phyloP scores from a whole-genome alignment of 2,329 filamentous ascomycete genomes.

The Metarhizium humberi region DNA sequence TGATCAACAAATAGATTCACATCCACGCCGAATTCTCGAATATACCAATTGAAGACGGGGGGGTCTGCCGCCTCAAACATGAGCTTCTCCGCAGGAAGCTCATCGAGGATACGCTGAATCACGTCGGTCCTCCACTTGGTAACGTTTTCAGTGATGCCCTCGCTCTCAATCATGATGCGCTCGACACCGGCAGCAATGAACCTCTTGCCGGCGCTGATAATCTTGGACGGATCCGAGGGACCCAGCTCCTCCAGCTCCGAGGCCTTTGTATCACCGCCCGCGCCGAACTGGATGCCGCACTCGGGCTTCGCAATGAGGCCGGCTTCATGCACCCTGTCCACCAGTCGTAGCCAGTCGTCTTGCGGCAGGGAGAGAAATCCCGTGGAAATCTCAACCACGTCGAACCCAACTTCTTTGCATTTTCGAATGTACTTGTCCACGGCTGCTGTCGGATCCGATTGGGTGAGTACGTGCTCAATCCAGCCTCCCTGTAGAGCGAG shows the following conservation, averaged over 20 bases:
- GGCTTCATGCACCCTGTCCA: conserved; percentile 34
- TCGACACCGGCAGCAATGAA: conserved; percentile 44
- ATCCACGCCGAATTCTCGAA: conserved; percentile 45
- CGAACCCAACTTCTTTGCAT: conserved; percentile 43
- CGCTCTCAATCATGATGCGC: conserved; percentile 49
- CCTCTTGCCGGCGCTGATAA: conserved; percentile 35
- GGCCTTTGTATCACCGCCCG: conserved; percentile 41
- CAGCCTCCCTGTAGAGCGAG: not conserved
- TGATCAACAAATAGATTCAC: conserved; percentile 50
- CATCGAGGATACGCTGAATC: conserved; percentile 40
- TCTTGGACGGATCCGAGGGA: not conserved
- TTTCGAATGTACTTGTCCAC: conserved; percentile 42
- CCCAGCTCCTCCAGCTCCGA: conserved; percentile 23
- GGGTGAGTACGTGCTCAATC: conserved; percentile 9
- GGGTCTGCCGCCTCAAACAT: conserved; percentile 52
- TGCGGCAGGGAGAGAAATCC: conserved; percentile 45
- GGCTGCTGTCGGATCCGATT: conserved; percentile 30
- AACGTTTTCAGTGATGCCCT: conserved; percentile 50
- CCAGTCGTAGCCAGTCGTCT: conserved; percentile 42
- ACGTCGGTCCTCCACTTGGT: conserved; percentile 44
- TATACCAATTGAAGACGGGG: conserved; percentile 46
- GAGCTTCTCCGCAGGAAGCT: conserved; percentile 39
- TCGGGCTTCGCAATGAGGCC: conserved; percentile 44
- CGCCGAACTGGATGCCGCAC: conserved; percentile 47
- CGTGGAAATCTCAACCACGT: conserved; percentile 43